phyloP scores from a whole-genome alignment of 176 grass and related monocot genomes.

The Lolium rigidum region DNA sequence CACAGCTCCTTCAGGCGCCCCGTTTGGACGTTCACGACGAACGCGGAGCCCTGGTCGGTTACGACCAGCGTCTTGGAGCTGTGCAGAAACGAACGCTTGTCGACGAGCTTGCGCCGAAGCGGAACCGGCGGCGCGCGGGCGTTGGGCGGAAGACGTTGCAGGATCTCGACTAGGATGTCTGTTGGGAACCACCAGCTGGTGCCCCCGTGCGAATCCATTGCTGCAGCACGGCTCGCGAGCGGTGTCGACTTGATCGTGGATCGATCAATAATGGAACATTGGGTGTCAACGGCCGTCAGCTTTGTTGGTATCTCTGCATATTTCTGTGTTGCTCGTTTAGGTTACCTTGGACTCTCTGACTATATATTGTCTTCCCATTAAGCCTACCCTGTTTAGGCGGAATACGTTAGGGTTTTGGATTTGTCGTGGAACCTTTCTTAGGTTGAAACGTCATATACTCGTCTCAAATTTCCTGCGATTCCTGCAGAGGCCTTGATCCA shows the following conservation, averaged over 20 bases:
- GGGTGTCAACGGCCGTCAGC: neutral
- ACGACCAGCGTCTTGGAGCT: neutral
- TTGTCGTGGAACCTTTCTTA: too few relatives aligned
- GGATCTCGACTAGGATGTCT: neutral
- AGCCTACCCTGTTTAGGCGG: too few relatives aligned
- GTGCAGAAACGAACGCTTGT: neutral
- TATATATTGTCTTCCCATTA: too few relatives aligned
- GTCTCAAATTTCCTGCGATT: too few relatives aligned
- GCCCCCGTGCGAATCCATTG: neutral
- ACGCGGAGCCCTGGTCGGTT: neutral
- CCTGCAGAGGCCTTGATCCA: too few relatives aligned
- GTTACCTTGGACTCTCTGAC: neutral
- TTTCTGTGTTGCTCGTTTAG: neutral
- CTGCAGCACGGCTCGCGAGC: neutral
- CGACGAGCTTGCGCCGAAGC: neutral
- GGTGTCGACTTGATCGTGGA: neutral
- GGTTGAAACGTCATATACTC: too few relatives aligned
- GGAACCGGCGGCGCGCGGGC: neutral
- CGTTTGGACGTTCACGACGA: neutral
- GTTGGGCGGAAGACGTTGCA: neutral
- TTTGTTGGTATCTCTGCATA: neutral
- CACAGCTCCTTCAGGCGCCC: neutral
- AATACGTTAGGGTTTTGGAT: too few relatives aligned
- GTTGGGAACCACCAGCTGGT: neutral
- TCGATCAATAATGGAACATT: neutral